These are phyloP conservation scores for Thelephora terrestris DNA, from an alignment of 1,284 basidiomycete species.

Conservation along the genomic window DNA sequence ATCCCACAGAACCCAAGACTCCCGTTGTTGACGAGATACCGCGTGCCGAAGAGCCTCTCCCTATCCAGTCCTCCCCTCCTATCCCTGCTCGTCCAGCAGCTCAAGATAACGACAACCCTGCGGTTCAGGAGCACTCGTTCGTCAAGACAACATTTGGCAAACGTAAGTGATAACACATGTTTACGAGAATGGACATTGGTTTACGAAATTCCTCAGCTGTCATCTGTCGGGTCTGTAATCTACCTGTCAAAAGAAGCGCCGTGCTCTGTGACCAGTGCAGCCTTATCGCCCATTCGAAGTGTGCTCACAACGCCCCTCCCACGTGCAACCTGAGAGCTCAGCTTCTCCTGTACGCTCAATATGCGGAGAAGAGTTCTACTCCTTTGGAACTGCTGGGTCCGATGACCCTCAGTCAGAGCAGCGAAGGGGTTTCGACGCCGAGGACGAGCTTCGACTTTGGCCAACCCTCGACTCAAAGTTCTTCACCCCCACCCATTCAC, in stretches of 20 bases:
- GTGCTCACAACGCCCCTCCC: constrained; percentile 61
- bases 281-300: constrained; percentile 79
- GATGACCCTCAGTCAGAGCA: constrained; percentile 31
- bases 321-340: constrained; percentile 80
- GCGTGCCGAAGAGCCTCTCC: constrained; percentile 8
- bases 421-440: constrained; percentile 40
- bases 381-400: constrained; percentile 35
- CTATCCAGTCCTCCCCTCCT: neutral
- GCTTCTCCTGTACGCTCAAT: constrained; percentile 59
- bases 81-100: constrained; percentile 25
- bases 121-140: constrained; percentile 68
- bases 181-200: constrained; percentile 4
- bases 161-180: constrained; percentile 40
- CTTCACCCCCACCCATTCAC: constrained; percentile 10
- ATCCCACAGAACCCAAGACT: constrained; percentile 35
- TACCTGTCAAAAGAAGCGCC: constrained; percentile 76
- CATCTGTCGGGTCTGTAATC: constrained; percentile 75
- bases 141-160: constrained; percentile 91
- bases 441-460: constrained; percentile 40
- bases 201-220: constrained; percentile 48
- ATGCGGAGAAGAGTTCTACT: constrained; percentile 53
- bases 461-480: constrained; percentile 22
- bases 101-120: constrained; percentile 36
- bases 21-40: constrained; percentile 28
- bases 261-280: constrained; percentile 86